Base-by-base conservation (phyloP, 257 asterid genomes). In the Solanum tarijense region DNA sequence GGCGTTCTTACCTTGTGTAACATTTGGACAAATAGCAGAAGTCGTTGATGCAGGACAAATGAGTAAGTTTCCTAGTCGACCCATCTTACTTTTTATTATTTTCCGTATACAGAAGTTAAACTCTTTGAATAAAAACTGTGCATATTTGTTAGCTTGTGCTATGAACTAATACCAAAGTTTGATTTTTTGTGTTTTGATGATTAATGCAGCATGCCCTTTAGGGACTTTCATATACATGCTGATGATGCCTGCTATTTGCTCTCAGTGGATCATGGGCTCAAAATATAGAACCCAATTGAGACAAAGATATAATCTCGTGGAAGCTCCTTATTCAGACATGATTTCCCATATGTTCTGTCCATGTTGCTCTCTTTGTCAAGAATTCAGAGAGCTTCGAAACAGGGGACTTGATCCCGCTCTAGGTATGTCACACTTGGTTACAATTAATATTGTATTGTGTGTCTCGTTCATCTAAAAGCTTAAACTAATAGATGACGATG, bases 1-100 rank as follows among this genome's bases (percentile, higher is more conserved):
- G 1, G 39, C 87, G 21, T 38, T 87, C 38, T 88, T 89, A 62
- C 97, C 97, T 12, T 94, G 97, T 43, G 91, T 91, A 25, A 93
- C 94, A 60, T 92, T 92, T 69, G 95, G 95, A 60, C 94, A 93
- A 90, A 88, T 91, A 71, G 91, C 93, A 23, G 95, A 93, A 86
- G 91, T 93, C 87, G 55, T 93, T 83, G 92, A 93, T 71, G 79
- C 74, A 21, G 93, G 93, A 81, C 87, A 91, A 88, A 86, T 83
- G 78, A 89, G 95, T 93, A 83, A 88, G 91, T 29, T 78, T 5
- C 46, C 65, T 31, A 43, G 25, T 29, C 14, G 3, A 5, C n/a
- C 11, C 16, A n/a, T 20, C 21, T 25, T 39, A 4, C 75, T 35
- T 39, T 68, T 85, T 38, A 39, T 9, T 9, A 69, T n/a, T 38